Evolutionary conservation across 306 rosid species (phyloP), one percentile per base, ranked within the genome.

Genomic region (Carpinus viminea): DNA sequence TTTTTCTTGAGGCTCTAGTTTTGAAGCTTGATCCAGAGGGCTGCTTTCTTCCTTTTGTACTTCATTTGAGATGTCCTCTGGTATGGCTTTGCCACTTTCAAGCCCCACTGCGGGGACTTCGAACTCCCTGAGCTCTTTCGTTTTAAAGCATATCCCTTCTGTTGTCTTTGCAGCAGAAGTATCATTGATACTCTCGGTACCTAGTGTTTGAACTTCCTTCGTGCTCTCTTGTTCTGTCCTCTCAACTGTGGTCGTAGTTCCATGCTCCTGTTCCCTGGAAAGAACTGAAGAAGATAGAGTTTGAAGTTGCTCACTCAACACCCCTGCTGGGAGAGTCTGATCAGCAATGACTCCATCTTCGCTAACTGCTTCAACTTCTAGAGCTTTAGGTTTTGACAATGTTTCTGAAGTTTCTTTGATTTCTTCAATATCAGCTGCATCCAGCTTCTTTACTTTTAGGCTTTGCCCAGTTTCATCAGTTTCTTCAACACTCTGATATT

Each of bases 361-460:
- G 51, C 20, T 20, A 15, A 28, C 64, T 28, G 20, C 54, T 48
- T 57, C 89, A 74, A 34, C 57, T 64, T 38, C 45, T 4, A 38
- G 26, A 48, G 70, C 46, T 50, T 64, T 73, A 20, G 65, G 54
- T 26, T 21, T 51, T 6, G 51, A 21, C 48, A 20, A 31, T 2
- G 21, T 45, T 26, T 73, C 57, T 8, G 70, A 51, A 59, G 24
- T 18, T 77, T 69, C 85, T 74, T 41, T 61, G 31, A 59, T 69
- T 70, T 85, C 77, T 77, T 70, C 77, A 45, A 36, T 28, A 61
- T 72, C 79, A 41, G 54, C 56, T 13, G 68, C 70, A 46, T 62
- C 79, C 50, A 36, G 51, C 68, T n/a, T 79, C 70, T 60, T 80
- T 12, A 8, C 76, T 72, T 10, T 28, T 51, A 31, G 24, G 21